A percentile compares a stretch with the other conserved stretches of the same genome.
These are phyloP conservation scores for Yamadazyma oceani DNA, from an alignment of 1,139 yeast genomes.

Conservation along the genomic window DNA sequence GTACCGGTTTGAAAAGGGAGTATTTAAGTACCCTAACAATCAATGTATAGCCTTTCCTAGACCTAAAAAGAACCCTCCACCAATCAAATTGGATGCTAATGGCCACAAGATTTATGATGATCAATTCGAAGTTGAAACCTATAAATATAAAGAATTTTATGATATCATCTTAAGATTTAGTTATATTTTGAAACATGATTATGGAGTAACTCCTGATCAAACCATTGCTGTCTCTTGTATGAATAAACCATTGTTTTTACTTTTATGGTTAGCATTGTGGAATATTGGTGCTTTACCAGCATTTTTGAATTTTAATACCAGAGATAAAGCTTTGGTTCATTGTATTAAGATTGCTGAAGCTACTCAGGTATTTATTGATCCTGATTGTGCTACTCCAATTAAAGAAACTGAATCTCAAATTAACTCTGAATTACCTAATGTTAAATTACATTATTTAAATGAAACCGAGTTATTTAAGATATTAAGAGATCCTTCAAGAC, in stretches of 20 bases:
- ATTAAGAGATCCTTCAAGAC: slow-evolving; percentile 47
- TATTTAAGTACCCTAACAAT: slow-evolving; percentile 47
- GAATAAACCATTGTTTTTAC: slow-evolving; percentile 78
- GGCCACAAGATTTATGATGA: slow-evolving; percentile 48
- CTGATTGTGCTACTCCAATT: slow-evolving; percentile 60
- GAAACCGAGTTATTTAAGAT: slow-evolving; percentile 47
- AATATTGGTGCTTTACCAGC: slow-evolving; percentile 90
- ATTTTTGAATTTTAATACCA: slow-evolving; percentile 77
- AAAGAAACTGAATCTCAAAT: slow-evolving; percentile 53
- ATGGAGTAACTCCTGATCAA: slow-evolving; percentile 65
- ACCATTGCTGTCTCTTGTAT: slow-evolving; percentile 77
- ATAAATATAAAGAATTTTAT: slow-evolving; percentile 69
- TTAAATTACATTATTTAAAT: slow-evolving; percentile 54
- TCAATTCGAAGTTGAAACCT: slow-evolving; percentile 59
- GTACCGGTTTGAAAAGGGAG: slow-evolving; percentile 62
- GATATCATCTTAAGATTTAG: slow-evolving; percentile 66
- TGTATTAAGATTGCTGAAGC: slow-evolving; percentile 73
- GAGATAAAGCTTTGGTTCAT: slow-evolving; percentile 74
- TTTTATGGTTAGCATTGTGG: slow-evolving; percentile 87
- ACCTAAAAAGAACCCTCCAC: slow-evolving; percentile 42
- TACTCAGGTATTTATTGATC: slow-evolving; percentile 70
- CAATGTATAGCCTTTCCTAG: slow-evolving; percentile 64
- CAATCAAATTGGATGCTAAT: slow-evolving; percentile 25
- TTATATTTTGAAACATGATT: slow-evolving; percentile 59
- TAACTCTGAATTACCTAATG: slow-evolving; percentile 36